Base-by-base conservation (phyloP, 2,329 filamentous ascomycete genomes). In the Penicillium janthinellum region DNA sequence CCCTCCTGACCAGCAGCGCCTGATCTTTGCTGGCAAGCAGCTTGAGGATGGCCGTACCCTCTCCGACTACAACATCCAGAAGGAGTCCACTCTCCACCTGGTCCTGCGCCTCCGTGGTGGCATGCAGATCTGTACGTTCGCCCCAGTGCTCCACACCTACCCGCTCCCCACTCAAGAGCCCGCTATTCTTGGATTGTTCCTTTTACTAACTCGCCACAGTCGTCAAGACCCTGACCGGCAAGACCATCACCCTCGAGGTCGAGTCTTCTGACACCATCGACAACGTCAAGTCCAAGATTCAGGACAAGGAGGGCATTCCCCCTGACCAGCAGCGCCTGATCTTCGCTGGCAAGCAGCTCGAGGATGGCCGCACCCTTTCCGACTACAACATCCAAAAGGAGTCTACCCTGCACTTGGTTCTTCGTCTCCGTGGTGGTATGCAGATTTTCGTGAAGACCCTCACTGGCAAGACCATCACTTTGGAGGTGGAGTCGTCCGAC, bases 321-420 rank as follows among this genome's bases (percentile, higher is more conserved):
- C 93, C 93, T 11, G 93, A 97, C 75, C 93, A 98, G 80, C 93
- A 97, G 83, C 94, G 93, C 70, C 79, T 97, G 68, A 97, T 97
- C 77, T 97, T 97, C 69, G 93, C 93, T 47, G 94, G 93, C 58
- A 97, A 97, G 85, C 93, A 97, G 77, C 87, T 97, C 4, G 94
- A 98, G 78, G 94, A 98, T 69, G 93, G 94, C 64, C 91, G 93
- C 56, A 96, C 92, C 31, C 83, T 96, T 0, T 89, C 86, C 62
- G 92, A 96, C 77, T 96, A 96, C 86, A 96, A 96, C 82, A 96
- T 96, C 55, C 92, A 96, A 80, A 96, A 96, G 83, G 91, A 96
- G 75, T 90, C 86, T 0, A 96, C 91, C 1, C 88, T 96, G 1
- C 91, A 95, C 73, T 81, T 95, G 52, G 91, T 95, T 61, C 89